Conservation (phyloP, 179 eudicot genomes). For the Silene coronaria region DNA sequence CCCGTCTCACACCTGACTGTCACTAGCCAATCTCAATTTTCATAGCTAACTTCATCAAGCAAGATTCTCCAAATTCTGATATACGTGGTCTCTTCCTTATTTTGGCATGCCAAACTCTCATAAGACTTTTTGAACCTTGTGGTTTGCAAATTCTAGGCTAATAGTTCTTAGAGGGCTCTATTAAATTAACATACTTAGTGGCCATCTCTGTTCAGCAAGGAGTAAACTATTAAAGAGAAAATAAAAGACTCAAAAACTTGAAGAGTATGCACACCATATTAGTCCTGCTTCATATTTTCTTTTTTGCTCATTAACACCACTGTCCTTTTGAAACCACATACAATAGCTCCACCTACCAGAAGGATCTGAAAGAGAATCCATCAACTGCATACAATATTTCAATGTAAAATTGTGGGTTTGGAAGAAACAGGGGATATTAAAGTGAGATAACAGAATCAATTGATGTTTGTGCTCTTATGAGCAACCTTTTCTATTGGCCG, state of each 20-base stretch:
- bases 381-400: background rate
- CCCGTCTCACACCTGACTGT: background rate
- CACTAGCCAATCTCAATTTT: background rate
- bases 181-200: too few relatives aligned
- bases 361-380: background rate
- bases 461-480: background rate
- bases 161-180: too few relatives aligned
- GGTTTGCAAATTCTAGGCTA: too few relatives aligned
- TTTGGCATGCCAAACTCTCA: background rate
- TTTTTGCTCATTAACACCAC: background rate
- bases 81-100: background rate
- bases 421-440: background rate
- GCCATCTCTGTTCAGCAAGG: background rate
- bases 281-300: background rate
- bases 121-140: background rate
- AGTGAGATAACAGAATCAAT: background rate
- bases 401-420: background rate
- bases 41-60: background rate
- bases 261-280: background rate
- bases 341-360: background rate
- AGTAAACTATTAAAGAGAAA: background rate
- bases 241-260: background rate
- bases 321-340: background rate
- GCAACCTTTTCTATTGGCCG: background rate
- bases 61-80: background rate